phyloP scores from a whole-genome alignment of 164 flowering plant genomes.

The Dillenia suffruticosa region DNA sequence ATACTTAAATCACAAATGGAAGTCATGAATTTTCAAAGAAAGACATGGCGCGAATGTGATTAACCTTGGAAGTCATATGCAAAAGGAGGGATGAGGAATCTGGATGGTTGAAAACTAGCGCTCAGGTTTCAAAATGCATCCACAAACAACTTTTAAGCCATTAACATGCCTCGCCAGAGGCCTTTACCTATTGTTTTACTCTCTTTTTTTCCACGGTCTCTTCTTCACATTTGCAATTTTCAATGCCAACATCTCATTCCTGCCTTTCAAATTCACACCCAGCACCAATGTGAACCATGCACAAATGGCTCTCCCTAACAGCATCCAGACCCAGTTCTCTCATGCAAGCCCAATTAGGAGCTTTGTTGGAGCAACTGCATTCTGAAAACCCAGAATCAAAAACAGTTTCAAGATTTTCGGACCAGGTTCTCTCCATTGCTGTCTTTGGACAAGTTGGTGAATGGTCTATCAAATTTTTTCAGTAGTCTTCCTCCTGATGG shows the following conservation, averaged over 20 bases:
- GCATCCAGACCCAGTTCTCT: conserved; percentile 22
- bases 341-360: conserved; percentile 30
- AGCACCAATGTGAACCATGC: conserved; percentile 1
- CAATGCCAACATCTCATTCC: conserved; percentile 12
- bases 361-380: conserved; percentile 26
- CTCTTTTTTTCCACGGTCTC: conserved; percentile 21
- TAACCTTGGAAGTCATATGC: too few relatives aligned
- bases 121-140: conserved; percentile 15
- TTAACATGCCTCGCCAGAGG: conserved; percentile 20
- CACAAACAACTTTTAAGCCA: conserved; percentile 15
- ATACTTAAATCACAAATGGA: too few relatives aligned
- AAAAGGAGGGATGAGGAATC: too few relatives aligned
- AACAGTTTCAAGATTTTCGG: conserved; percentile 12
- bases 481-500: conserved; percentile 5
- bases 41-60: too few relatives aligned
- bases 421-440: conserved; percentile 30
- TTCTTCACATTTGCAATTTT: conserved; percentile 14
- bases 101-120: too few relatives aligned
- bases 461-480: conserved; percentile 11
- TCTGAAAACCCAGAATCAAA: conserved; percentile 15
- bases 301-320: conserved; percentile 14
- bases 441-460: conserved; percentile 31
- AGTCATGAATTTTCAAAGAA: too few relatives aligned
- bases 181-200: conserved; percentile 15
- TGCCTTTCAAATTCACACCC: conserved; percentile 8